Base-by-base conservation (phyloP, 164 flowering plant genomes). In the Dillenia turbinata region DNA sequence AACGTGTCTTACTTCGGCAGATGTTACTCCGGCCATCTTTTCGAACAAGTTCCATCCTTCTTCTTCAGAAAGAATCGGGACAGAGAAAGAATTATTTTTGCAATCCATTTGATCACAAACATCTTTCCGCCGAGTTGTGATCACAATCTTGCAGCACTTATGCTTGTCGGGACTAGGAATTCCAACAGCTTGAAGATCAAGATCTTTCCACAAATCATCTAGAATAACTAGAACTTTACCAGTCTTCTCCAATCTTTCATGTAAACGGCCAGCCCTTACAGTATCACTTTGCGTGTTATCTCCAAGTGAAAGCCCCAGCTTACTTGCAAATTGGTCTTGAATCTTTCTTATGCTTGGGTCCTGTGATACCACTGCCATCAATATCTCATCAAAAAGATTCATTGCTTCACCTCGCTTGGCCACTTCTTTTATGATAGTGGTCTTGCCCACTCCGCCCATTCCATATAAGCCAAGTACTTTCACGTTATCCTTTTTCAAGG, bases 171-270 rank as follows among this genome's bases (percentile, higher is more conserved):
- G 17, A 16, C 3, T 5, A n/a, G 63, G 69, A 22, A 66, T 66
- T 44, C 69, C 69, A 2, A 66, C 14, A 3, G 44, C 44, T 12
- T 2, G 40, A 9, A 66, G 47, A 13, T 66, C 59, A 4, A 59
- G 51, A 26, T 52, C 15, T n/a, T 11, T 53, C 69, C 69, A 66
- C 33, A 60, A 5, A 54, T 60, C 59, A 59, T 66, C 69, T 12
- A 66, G 54, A 53, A 66, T 66, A 2, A 66, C n/a, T 6, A 66
- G 49, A 48, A 53, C 40, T 16, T 40, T 66, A 9, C 10, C 40
- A 15, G 46, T 50, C n/a, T 53, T 15, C 61, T 66, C 53, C 59
- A 60, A 9, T 26, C 43, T 52, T 13, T 10, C 5, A n/a, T 10
- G 22, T 16, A 58, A 24, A 44, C 56, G 33, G 10, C 44, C 49